phyloP scores from a whole-genome alignment of 2,329 filamentous ascomycete species.

The Alternaria gansuensis region DNA sequence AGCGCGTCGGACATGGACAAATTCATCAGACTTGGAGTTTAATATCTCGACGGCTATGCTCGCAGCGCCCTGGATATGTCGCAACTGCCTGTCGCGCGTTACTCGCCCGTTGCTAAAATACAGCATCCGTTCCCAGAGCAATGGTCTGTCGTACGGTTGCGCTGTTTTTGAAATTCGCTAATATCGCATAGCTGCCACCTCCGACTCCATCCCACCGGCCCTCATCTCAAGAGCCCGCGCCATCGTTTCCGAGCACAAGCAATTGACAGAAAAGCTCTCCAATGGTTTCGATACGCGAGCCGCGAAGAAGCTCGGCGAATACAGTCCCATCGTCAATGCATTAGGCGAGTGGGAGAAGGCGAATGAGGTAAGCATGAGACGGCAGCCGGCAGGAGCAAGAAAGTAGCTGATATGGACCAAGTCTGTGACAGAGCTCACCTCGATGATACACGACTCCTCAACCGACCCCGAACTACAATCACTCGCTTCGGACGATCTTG shows the following conservation, averaged over 20 bases:
- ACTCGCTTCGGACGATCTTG: conserved; percentile 74
- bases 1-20: conserved; percentile 30
- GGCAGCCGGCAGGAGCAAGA: conserved; percentile 2
- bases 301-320: conserved; percentile 67
- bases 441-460: conserved; percentile 74
- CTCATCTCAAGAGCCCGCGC: conserved; percentile 65
- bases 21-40: conserved; percentile 19
- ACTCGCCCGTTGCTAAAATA: conserved; percentile 45
- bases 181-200: conserved; percentile 30
- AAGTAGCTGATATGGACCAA: conserved; percentile 45
- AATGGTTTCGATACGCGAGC: conserved; percentile 64
- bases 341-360: conserved; percentile 67
- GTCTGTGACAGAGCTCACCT: conserved; percentile 73
- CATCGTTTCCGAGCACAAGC: conserved; percentile 64
- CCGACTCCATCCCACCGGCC: conserved; percentile 60
- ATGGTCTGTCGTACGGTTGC: conserved; percentile 24
- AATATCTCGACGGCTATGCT: conserved; percentile 48
- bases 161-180: conserved; percentile 11
- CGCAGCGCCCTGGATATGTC: conserved; percentile 57
- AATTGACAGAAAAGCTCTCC: conserved; percentile 62
- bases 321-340: conserved; percentile 62
- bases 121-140: conserved; percentile 43
- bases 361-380: conserved; percentile 59
- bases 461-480: conserved; percentile 68
- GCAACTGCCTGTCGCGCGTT: conserved; percentile 57